Evolutionary conservation across 176 grass and related monocot species (phyloP).

Genomic region (Oryza meyeriana): DNA sequence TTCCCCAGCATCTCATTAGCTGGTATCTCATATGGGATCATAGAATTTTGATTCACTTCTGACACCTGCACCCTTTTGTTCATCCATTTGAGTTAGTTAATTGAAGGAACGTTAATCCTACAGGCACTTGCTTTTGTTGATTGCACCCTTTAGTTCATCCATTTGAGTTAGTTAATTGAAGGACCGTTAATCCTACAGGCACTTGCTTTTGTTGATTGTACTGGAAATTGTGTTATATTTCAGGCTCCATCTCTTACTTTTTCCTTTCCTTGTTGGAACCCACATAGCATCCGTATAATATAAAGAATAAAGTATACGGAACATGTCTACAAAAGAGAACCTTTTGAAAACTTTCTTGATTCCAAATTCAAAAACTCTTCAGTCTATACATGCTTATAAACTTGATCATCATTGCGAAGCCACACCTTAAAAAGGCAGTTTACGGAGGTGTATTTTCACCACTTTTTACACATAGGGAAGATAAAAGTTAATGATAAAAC

Average conservation of each 20-base stretch:
- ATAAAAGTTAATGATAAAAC: background rate
- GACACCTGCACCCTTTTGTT: background rate
- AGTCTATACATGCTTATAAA: background rate
- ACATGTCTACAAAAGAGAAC: background rate
- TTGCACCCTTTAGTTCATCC: background rate
- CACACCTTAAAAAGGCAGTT: background rate
- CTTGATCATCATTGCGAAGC: background rate
- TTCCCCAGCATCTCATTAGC: constrained; percentile 12
- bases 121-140: background rate
- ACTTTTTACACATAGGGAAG: background rate
- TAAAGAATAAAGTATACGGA: background rate
- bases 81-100: constrained; percentile 5
- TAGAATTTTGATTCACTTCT: constrained; percentile 9
- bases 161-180: background rate
- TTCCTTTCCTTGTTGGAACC: background rate
- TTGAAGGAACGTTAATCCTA: background rate
- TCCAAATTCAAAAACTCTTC: background rate
- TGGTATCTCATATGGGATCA: background rate
- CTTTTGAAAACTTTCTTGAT: background rate
- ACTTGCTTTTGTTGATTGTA: constrained; percentile 17
- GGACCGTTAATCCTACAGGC: background rate
- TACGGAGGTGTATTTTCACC: background rate
- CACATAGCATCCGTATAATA: constrained; percentile 17
- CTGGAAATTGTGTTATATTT: constrained; percentile 13
- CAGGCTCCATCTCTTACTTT: background rate